phyloP scores from a whole-genome alignment of 2,329 filamentous ascomycete genomes.

The Colletotrichum sp. region DNA sequence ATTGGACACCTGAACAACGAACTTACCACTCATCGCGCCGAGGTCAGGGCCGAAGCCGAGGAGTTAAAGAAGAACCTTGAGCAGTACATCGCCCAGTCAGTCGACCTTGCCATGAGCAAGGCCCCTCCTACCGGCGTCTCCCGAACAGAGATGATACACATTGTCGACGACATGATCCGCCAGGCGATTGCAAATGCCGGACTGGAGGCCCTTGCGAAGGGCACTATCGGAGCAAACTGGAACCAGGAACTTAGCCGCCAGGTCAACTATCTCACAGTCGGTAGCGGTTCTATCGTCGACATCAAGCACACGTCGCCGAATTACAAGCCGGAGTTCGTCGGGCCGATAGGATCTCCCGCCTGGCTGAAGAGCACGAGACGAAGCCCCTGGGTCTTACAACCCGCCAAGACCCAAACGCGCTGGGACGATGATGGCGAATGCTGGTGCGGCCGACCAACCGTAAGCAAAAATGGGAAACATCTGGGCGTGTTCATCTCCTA shows the following conservation, averaged over 20 bases:
- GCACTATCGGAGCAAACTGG: constrained; percentile 50
- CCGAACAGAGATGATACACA: constrained; percentile 41
- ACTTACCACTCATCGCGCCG: constrained; percentile 39
- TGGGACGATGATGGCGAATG: constrained; percentile 87
- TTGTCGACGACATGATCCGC: constrained; percentile 47
- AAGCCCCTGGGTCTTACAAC: constrained; percentile 32
- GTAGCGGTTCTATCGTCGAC: constrained; percentile 71
- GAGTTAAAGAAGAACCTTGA: constrained; percentile 40
- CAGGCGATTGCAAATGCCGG: constrained; percentile 50
- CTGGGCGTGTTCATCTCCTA: constrained; percentile 71
- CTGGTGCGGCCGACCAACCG: constrained; percentile 72
- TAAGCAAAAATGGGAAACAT: constrained; percentile 44
- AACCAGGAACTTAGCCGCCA: constrained; percentile 51
- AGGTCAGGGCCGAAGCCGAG: constrained; percentile 45
- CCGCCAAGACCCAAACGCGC: constrained; percentile 62
- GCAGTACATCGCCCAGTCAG: constrained; percentile 33
- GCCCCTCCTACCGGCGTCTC: constrained; percentile 36
- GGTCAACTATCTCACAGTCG: constrained; percentile 76
- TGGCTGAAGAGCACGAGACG: constrained; percentile 13
- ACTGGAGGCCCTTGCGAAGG: constrained; percentile 51
- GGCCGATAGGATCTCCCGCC: constrained; percentile 14
- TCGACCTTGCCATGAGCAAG: constrained; percentile 28
- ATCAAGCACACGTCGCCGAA: constrained; percentile 63
- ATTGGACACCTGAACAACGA: constrained; percentile 45
- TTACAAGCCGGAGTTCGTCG: constrained; percentile 43